phyloP scores from a whole-genome alignment of 2,329 filamentous ascomycete genomes.

The Scolecobasidium constrictum region DNA sequence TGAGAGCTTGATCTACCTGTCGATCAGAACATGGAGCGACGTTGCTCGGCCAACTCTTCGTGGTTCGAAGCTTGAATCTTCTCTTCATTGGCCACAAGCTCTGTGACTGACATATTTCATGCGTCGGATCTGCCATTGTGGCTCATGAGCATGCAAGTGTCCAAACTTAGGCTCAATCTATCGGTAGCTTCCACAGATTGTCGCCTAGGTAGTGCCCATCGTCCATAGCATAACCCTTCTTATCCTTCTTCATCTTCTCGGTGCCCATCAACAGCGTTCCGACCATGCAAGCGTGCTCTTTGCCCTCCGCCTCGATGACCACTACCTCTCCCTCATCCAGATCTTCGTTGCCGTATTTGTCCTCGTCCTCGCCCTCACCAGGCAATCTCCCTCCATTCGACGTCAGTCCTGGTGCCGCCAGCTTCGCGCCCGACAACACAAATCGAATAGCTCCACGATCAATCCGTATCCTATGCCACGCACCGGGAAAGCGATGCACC shows the following conservation, averaged over 20 bases:
- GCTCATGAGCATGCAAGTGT: no score
- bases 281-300: slow-evolving; percentile 81
- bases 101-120: no score
- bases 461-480: slow-evolving; percentile 76
- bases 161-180: no score
- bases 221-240: slow-evolving; percentile 90
- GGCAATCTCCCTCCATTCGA: slow-evolving; percentile 73
- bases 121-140: no score
- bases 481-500: slow-evolving; percentile 79
- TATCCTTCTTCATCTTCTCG: slow-evolving; percentile 84
- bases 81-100: no score
- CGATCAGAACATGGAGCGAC: no score
- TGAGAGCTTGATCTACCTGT: no score
- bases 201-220: slow-evolving; percentile 90
- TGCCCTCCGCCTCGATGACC: slow-evolving; percentile 84
- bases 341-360: slow-evolving; percentile 49
- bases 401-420: slow-evolving; percentile 94
- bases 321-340: slow-evolving; percentile 74
- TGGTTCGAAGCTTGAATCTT: no score
- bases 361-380: slow-evolving; percentile 28
- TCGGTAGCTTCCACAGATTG: slow-evolving; percentile 71
- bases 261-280: slow-evolving; percentile 77
- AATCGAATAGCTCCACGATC: slow-evolving; percentile 95
- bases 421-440: slow-evolving; percentile 80
- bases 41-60: no score